A percentile compares a stretch with the other conserved stretches of the same genome.
Evolutionary conservation across 2,329 filamentous ascomycete species (phyloP).

Genomic region (Sporothrix variecibatus): DNA sequence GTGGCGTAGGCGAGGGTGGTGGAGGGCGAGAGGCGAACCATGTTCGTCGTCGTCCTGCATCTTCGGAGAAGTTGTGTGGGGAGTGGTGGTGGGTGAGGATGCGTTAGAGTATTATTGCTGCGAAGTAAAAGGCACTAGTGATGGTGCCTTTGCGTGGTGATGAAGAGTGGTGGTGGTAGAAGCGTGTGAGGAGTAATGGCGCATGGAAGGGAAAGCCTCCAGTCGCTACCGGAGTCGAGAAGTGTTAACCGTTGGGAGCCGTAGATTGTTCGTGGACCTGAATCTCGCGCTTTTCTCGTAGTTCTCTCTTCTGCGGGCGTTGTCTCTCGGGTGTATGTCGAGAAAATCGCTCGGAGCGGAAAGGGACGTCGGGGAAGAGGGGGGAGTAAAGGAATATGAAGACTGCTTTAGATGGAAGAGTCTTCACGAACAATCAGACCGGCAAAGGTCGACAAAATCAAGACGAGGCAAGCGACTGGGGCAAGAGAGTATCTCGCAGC

Average conservation of each 20-base stretch:
- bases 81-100: slow-evolving; percentile 19
- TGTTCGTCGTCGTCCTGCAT: slow-evolving; percentile 59
- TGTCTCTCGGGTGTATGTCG: background rate
- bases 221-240: slow-evolving; percentile 33
- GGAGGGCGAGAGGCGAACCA: slow-evolving; percentile 53
- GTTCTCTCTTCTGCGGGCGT: slow-evolving; percentile 23
- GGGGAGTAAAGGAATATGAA: slow-evolving; percentile 37
- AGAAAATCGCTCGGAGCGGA: slow-evolving; percentile 36
- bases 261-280: slow-evolving; percentile 30
- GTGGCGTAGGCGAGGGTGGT: slow-evolving; percentile 44
- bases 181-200: slow-evolving; percentile 33
- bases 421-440: slow-evolving; percentile 60
- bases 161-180: background rate
- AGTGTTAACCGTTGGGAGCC: slow-evolving; percentile 28
- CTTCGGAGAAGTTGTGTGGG: slow-evolving; percentile 45
- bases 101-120: background rate
- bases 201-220: slow-evolving; percentile 25
- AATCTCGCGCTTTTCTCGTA: slow-evolving; percentile 30
- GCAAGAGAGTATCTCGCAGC: slow-evolving; percentile 53
- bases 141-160: slow-evolving; percentile 19
- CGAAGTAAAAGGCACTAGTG: background rate
- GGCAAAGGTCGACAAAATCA: slow-evolving; percentile 48
- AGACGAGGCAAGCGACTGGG: slow-evolving; percentile 65
- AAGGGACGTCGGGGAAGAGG: slow-evolving; percentile 20
- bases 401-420: slow-evolving; percentile 43